These are phyloP conservation scores for Sorghum bicolor DNA, from an alignment of 176 grass and related monocot species.

Conservation along the genomic window DNA sequence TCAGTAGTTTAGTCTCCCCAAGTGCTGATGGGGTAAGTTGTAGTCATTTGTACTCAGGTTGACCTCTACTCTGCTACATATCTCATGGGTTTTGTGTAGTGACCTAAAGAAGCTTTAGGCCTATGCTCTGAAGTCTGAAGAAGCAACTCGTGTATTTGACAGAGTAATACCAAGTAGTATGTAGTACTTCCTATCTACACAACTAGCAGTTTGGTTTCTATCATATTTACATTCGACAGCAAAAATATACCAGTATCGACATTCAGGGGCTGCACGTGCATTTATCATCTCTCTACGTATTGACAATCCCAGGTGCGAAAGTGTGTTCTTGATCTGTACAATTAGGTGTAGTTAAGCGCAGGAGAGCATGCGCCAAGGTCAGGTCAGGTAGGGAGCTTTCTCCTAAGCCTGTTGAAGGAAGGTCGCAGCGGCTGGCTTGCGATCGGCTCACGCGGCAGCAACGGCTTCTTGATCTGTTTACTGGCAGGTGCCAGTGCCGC, in stretches of 20 bases:
- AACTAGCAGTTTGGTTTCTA: not conserved
- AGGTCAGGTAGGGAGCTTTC: constrained; percentile 34
- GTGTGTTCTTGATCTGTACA: not conserved
- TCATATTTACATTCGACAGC: constrained; percentile 1
- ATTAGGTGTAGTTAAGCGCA: not conserved
- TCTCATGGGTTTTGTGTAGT: not conserved
- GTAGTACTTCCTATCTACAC: not conserved
- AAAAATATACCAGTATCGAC: not conserved
- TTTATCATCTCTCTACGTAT: not conserved
- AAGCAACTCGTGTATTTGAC: not conserved
- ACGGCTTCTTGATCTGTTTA: constrained; percentile 54
- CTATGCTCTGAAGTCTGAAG: not conserved
- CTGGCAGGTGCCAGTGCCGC: constrained; percentile 13
- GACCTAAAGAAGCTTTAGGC: not conserved
- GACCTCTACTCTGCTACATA: not conserved
- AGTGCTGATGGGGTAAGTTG: not conserved
- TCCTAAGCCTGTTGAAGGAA: constrained; percentile 57
- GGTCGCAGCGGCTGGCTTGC: constrained; percentile 64
- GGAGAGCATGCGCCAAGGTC: not conserved
- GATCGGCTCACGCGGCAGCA: constrained; percentile 51
- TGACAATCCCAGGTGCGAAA: not conserved
- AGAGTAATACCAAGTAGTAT: not conserved
- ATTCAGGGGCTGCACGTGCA: not conserved
- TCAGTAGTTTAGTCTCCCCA: constrained; percentile 6
- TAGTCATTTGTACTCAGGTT: constrained; percentile 8